phyloP scores from a whole-genome alignment of 169 alveolate species.

The Babesia ovis region DNA sequence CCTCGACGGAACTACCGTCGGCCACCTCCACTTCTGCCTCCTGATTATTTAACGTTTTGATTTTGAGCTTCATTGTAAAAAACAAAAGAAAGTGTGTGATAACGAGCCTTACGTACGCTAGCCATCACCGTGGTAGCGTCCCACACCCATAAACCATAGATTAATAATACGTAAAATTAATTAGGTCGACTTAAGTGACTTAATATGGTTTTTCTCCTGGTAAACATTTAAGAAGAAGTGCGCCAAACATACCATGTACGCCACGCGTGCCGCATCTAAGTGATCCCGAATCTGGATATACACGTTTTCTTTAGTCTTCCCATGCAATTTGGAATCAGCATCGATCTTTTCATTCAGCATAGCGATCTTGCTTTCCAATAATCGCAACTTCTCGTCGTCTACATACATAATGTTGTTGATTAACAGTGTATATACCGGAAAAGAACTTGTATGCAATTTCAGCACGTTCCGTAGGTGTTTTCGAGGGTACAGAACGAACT shows the following conservation, averaged over 20 bases:
- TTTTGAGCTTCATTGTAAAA: conserved; percentile 75
- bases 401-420: not conserved
- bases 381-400: conserved; percentile 78
- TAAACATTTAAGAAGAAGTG: not conserved
- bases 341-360: conserved; percentile 79
- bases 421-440: conserved; percentile 18
- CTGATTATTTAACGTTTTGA: conserved; percentile 80
- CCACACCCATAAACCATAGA: not conserved
- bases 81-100: not conserved
- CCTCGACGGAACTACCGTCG: conserved; percentile 68
- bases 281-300: conserved; percentile 81
- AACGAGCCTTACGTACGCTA: too few relatives aligned
- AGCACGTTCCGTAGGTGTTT: conserved; percentile 72
- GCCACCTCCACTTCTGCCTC: conserved; percentile 82
- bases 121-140: too few relatives aligned
- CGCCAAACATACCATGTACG: conserved; percentile 67
- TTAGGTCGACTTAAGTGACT: conserved; percentile 2
- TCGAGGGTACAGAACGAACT: conserved; percentile 28
- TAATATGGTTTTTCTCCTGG: conserved; percentile 24
- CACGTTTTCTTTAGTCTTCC: conserved; percentile 72
- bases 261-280: conserved; percentile 83
- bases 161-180: not conserved
- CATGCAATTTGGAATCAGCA: conserved; percentile 68
- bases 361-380: conserved; percentile 77
- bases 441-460: conserved; percentile 72